Evolutionary conservation across 345 rosid species (phyloP).

Genomic region (Lenwebbia sp.): DNA sequence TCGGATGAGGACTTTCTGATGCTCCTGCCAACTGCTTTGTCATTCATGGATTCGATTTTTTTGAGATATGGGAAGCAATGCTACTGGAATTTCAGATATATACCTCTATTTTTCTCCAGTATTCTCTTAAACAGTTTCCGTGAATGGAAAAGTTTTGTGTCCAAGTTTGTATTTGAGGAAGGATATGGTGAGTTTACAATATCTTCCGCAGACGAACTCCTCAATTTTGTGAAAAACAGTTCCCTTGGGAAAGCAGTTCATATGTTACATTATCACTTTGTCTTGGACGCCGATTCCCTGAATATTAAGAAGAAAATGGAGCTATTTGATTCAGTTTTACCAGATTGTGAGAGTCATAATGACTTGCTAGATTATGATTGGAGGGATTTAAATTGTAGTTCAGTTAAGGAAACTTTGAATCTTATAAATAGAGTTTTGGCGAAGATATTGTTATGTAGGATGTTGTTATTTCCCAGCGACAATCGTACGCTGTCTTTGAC

Average conservation of each 20-base stretch:
- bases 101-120: slow-evolving; percentile 48
- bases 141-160: slow-evolving; percentile 55
- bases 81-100: slow-evolving; percentile 16
- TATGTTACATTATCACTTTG: slow-evolving; percentile 51
- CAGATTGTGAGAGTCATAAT: slow-evolving; percentile 18
- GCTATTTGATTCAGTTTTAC: slow-evolving; percentile 39
- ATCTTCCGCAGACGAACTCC: slow-evolving; percentile 39
- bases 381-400: slow-evolving; percentile 28
- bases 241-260: slow-evolving; percentile 60
- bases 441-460: slow-evolving; percentile 42
- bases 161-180: slow-evolving; percentile 43
- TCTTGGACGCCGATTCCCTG: slow-evolving; percentile 29
- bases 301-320: slow-evolving; percentile 33
- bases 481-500: slow-evolving; percentile 4
- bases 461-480: slow-evolving; percentile 48
- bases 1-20: slow-evolving; percentile 45
- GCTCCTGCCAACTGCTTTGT: slow-evolving; percentile 69
- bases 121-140: slow-evolving; percentile 44
- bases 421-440: slow-evolving; percentile 46
- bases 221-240: slow-evolving; percentile 42
- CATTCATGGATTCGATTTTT: slow-evolving; percentile 33
- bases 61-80: slow-evolving; percentile 34
- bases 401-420: slow-evolving; percentile 36
- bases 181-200: slow-evolving; percentile 32
- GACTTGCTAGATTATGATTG: slow-evolving; percentile 48